Conservation (phyloP, 2,329 filamentous ascomycete species). For the Clarireedia monteithiana region DNA sequence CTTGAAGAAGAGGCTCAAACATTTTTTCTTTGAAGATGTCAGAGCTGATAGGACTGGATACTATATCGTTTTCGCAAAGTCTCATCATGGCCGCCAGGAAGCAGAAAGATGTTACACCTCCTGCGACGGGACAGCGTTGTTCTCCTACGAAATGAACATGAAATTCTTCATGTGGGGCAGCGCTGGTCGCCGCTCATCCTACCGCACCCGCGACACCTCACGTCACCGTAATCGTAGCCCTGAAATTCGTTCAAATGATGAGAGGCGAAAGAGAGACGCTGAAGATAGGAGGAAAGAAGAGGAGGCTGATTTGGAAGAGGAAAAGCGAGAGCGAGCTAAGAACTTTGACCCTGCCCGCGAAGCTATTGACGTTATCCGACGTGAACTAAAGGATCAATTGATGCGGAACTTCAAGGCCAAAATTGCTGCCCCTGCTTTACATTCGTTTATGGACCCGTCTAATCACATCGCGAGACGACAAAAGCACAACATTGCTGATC, state of each 20-base stretch:
- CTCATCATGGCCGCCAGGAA: conserved; percentile 67
- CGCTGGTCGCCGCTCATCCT: conserved; percentile 14
- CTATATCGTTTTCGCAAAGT: conserved; percentile 84
- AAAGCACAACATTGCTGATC: conserved; percentile 68
- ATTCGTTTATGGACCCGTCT: conserved; percentile 73
- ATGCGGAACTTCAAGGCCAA: conserved; percentile 84
- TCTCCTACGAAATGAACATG: conserved; percentile 92
- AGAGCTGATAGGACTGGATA: conserved; percentile 81
- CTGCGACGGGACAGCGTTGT: conserved; percentile 75
- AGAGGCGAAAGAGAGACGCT: conserved; percentile 55
- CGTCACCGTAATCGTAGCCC: conserved; percentile 37
- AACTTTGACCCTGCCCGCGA: conserved; percentile 86
- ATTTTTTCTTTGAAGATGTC: conserved; percentile 73
- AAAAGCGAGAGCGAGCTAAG: conserved; percentile 79
- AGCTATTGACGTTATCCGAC: conserved; percentile 69
- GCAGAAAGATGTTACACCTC: conserved; percentile 71
- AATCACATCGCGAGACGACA: conserved; percentile 74
- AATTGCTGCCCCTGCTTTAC: conserved; percentile 72
- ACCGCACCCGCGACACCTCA: conserved; percentile 12
- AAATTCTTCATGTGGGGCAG: conserved; percentile 51
- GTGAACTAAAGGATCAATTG: conserved; percentile 78
- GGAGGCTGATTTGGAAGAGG: conserved; percentile 77
- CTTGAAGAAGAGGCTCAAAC: conserved; percentile 81
- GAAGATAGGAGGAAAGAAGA: conserved; percentile 64
- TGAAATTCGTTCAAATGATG: conserved; percentile 33